Percentiles rank a stretch among this genome's conserved stretches.
phyloP scores from a whole-genome alignment of 2,329 filamentous ascomycete species.

The Coleophoma cylindrospora region DNA sequence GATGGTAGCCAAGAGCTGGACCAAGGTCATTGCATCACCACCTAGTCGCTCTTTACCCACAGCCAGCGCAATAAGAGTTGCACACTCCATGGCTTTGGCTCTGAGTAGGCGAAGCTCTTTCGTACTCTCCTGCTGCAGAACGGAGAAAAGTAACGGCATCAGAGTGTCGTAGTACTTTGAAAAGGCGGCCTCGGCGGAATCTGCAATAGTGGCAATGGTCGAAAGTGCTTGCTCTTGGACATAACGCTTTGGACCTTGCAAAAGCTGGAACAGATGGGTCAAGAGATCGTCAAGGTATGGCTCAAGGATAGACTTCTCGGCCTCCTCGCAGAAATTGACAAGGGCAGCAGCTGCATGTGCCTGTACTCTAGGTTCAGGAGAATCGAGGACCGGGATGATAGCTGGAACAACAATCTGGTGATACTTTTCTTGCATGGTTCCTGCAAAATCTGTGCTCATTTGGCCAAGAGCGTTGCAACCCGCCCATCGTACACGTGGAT shows the following conservation, averaged over 20 bases:
- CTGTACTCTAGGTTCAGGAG: constrained; percentile 88
- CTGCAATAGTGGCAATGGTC: constrained; percentile 97
- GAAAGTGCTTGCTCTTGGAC: constrained; percentile 97
- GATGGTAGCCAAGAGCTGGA: constrained; percentile 81
- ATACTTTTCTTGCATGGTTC: constrained; percentile 95
- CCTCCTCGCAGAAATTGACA: constrained; percentile 98
- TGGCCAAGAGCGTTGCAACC: constrained; percentile 98
- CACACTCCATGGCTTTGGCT: constrained; percentile 98
- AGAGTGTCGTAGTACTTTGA: constrained; percentile 91
- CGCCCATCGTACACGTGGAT: constrained; percentile 93
- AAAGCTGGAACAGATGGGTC: constrained; percentile 76
- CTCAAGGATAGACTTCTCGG: constrained; percentile 85
- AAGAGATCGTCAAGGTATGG: constrained; percentile 89
- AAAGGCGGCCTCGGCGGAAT: constrained; percentile 93
- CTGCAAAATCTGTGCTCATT: constrained; percentile 99
- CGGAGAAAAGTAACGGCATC: constrained; percentile 91
- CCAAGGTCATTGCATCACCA: constrained; percentile 78
- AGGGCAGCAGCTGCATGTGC: constrained; percentile 95
- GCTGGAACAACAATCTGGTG: constrained; percentile 82
- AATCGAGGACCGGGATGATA: constrained; percentile 88
- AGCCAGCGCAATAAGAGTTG: constrained; percentile 89
- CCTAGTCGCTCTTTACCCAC: constrained; percentile 93
- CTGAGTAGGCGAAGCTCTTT: constrained; percentile 89
- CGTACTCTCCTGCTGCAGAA: constrained; percentile 82
- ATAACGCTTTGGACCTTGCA: constrained; percentile 90